Evolutionary conservation across 208 protist genomes (phyloP).

Genomic region (Lotmaria passim): DNA sequence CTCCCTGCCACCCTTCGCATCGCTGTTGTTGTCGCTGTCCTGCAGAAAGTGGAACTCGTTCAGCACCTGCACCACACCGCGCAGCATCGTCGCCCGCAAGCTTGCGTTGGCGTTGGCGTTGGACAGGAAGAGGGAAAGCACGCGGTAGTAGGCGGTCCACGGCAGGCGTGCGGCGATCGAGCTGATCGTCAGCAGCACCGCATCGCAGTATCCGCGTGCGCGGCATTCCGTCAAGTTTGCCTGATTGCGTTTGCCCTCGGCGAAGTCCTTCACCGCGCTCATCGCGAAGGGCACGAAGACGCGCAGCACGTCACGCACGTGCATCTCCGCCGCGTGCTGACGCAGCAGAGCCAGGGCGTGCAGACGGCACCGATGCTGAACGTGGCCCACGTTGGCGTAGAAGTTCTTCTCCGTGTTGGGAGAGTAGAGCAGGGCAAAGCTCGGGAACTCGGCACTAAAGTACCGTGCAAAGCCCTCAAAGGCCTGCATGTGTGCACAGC

Average conservation of each 20-base stretch:
- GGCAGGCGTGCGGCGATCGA: slow-evolving; percentile 69
- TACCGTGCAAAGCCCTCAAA: slow-evolving; percentile 73
- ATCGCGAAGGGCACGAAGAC: slow-evolving; percentile 91
- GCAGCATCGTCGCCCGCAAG: slow-evolving; percentile 82
- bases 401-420: slow-evolving; percentile 82
- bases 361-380: slow-evolving; percentile 83
- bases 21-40: slow-evolving; percentile 22
- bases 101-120: slow-evolving; percentile 73
- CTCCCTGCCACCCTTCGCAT: slow-evolving; percentile 3
- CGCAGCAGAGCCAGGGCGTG: slow-evolving; percentile 79
- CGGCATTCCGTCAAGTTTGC: slow-evolving; percentile 82
- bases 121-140: slow-evolving; percentile 79
- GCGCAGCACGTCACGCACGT: slow-evolving; percentile 81
- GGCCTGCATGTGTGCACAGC: slow-evolving; percentile 73
- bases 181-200: slow-evolving; percentile 78
- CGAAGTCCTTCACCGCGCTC: slow-evolving; percentile 85
- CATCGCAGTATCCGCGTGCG: slow-evolving; percentile 86
- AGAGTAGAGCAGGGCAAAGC: slow-evolving; percentile 74
- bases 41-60: slow-evolving; percentile 87
- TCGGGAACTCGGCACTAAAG: slow-evolving; percentile 67
- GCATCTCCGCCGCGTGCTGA: slow-evolving; percentile 44
- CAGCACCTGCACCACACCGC: slow-evolving; percentile 88
- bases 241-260: slow-evolving; percentile 82
- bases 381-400: slow-evolving; percentile 83
- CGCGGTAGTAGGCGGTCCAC: slow-evolving; percentile 89